A percentile compares a stretch with the other conserved stretches of the same genome.
Conservation (phyloP, 441 rosid genomes). For the Eutrema salsugineum region DNA sequence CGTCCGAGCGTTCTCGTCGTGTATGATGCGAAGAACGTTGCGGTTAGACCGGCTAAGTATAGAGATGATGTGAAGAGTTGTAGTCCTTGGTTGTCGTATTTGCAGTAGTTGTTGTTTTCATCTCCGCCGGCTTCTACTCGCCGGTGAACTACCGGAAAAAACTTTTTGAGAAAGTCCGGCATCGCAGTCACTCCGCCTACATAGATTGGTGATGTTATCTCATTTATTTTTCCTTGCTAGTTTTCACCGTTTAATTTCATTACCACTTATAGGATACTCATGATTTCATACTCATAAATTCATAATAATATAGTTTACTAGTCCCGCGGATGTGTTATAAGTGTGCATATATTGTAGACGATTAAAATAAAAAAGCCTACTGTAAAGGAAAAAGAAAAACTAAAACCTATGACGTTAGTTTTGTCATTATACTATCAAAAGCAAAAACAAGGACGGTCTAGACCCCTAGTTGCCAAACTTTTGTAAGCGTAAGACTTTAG, state of each 20-base stretch:
- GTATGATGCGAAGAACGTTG: conserved; percentile 91
- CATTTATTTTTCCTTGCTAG: background rate
- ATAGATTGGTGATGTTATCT: background rate
- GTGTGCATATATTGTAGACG: background rate
- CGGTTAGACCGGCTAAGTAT: conserved; percentile 76
- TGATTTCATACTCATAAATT: background rate
- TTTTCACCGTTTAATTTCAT: background rate
- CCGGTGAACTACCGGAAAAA: conserved; percentile 68
- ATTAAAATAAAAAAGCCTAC: background rate
- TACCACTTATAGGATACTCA: background rate
- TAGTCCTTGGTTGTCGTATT: conserved; percentile 84
- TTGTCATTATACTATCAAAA: background rate
- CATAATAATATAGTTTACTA: background rate
- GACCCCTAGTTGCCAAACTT: background rate
- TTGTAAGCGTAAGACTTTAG: background rate
- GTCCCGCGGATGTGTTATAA: background rate
- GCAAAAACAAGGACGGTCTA: background rate
- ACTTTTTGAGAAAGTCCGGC: conserved; percentile 74
- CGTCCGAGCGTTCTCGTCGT: conserved; percentile 80
- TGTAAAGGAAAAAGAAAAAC: background rate
- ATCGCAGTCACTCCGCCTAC: conserved; percentile 87
- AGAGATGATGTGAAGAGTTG: conserved; percentile 89
- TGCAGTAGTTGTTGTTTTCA: conserved; percentile 66
- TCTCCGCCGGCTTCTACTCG: conserved; percentile 29
- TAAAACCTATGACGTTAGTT: background rate